Base-by-base conservation (phyloP, 23 red algal species). In the Gracilaria vermiculophylla region DNA sequence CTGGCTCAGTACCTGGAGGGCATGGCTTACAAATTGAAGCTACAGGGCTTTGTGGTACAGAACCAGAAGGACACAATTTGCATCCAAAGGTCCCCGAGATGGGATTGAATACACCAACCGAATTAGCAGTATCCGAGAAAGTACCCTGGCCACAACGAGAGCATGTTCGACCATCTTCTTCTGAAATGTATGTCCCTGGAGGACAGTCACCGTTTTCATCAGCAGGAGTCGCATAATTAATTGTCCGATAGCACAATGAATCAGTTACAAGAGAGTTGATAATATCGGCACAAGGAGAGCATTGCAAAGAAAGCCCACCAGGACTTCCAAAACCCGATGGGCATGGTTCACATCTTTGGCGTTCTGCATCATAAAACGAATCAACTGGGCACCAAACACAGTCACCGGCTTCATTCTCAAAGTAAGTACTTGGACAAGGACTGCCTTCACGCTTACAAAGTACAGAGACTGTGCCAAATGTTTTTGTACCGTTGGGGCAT, bases 381-480 rank as follows among this genome's bases (percentile, higher is more conserved):
- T 70, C 64, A 17, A 70, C 35, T 1, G 64, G 64, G 39, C 64
- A 70, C 11, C 33, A 44, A 70, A 70, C 64, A 24, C 64, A 70
- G 39, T 70, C 64, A 44, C 64, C 64, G 42, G 34, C 39, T 19
- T 33, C n/a, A 24, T 70, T 70, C n/a, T 70, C 64, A 24, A 70
- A 16, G 64, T 70, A 44, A 5, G 34, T 70, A 44, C 42, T 42
- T 0, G 64, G 64, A 42, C 64, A 70, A 14, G 64, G 64, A 70
- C 64, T 44, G 64, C 64, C 36, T 42, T 70, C 64, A 20, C 64
- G 64, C 21, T 35, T 39, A 16, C 64, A 70, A 70, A 70, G 34
- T 2, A 44, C 39, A 44, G 36, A 42, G 64, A 44, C 34, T 14
- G 64, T 42, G 20, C 64, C 64, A 44, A 70, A 70, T 19, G 64